A percentile compares a stretch with the other conserved stretches of the same genome.
These are phyloP conservation scores for Narthecium ossifragum DNA, from an alignment of 106 monocot species.

Conservation along the genomic window DNA sequence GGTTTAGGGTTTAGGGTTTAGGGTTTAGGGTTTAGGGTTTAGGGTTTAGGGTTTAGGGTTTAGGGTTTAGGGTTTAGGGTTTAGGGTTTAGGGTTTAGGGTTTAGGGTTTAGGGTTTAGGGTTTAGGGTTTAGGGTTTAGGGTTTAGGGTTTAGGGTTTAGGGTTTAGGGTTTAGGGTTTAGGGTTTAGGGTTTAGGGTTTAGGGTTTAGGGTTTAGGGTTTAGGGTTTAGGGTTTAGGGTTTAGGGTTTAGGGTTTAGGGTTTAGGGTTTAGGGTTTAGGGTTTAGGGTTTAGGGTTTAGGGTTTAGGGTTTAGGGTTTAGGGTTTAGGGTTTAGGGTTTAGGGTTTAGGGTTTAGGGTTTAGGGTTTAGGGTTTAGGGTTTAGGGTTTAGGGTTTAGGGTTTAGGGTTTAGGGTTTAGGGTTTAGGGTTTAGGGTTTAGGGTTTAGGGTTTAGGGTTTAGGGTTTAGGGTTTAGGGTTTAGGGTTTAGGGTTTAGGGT, in stretches of 20 bases:
- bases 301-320: conserved; percentile 7
- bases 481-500: conserved; percentile 21
- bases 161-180: conserved; percentile 7
- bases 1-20: conserved; percentile 12
- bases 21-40: not conserved
- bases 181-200: conserved; percentile 3
- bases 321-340: conserved; percentile 3
- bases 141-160: conserved; percentile 16
- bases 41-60: not conserved
- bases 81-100: conserved; percentile 1
- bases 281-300: not conserved
- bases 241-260: conserved; percentile 14
- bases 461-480: conserved; percentile 24
- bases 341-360: no score
- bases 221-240: conserved; percentile 11
- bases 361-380: conserved; percentile 10
- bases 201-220: conserved; percentile 7
- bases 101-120: conserved; percentile 16
- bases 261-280: conserved; percentile 11
- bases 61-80: conserved; percentile 1
- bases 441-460: conserved; percentile 10
- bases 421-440: conserved; percentile 7
- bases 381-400: conserved; percentile 9
- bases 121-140: conserved; percentile 15
- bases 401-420: conserved; percentile 9